Base-by-base conservation (phyloP, 2,329 filamentous ascomycete species). In the Huntiella moniliformis region DNA sequence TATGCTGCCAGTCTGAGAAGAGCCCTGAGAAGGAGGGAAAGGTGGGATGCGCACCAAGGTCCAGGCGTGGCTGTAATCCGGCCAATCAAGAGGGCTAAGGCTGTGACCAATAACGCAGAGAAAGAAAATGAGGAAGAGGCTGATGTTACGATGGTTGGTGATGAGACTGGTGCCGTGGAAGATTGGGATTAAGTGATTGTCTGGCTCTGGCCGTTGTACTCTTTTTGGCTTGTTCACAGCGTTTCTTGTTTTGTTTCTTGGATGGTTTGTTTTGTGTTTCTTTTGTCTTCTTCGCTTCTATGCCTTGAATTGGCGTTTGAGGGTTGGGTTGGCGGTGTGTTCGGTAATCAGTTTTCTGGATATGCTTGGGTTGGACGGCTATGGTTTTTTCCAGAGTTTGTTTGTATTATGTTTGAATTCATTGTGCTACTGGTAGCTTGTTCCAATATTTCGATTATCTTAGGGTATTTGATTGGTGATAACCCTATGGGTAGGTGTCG, bases 1-100 rank as follows among this genome's bases (percentile, higher is more conserved):
- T 78, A 82, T 48, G 71, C 75, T 3, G 74, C 79, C 8, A 71
- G 81, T 5, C 61, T 88, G 13, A 66, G 77, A 45, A 70, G 79
- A 12, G 68, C 70, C 1, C 64, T 68, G 15, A 70, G 83, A 22
- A 69, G 83, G 36, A 63, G 88, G n/a, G 64, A 71, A 44, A 70
- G 82, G 31, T 88, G 83, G 83, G 69, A 75, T 41, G 63, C 63
- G n/a, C 61, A 63, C 2, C 62, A 59, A 8, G 61, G 62, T n/a
- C 54, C 58, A 8, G 61, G 63, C 15, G 58, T 68, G 3, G 67
- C 67, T 2, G 65, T 72, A 13, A 60, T 74, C 45, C 55, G 60
- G 3, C 59, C 68, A 0, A 52, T 63, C 35, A 74, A 74, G 62
- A 59, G 56, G 18, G 57, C 52, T 31, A 59, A 54, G 38, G 52